Evolutionary conservation across 495 filamentous ascomycete species (phyloP), one percentile per base, ranked within the genome.

Genomic region (Annulohypoxylon stygium): DNA sequence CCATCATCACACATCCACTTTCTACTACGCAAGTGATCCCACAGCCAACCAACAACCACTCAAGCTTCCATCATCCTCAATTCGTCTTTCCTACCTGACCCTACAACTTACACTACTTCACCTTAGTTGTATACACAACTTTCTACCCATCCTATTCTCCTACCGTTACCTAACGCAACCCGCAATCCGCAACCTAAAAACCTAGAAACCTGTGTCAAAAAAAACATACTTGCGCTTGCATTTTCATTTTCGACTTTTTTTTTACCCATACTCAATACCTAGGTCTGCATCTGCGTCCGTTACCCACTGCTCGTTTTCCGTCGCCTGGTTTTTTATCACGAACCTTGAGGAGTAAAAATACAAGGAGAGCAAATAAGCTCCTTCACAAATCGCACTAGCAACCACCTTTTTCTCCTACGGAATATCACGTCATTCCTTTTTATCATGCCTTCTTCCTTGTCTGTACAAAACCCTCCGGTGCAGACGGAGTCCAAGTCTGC

Each of bases 401-500:
- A 20, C 25, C 48, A 51, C 48, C 48, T 51, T 34, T 33, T 16
- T 43, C 26, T 25, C 20, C n/a, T 57, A 37, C 71, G 65, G 48
- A 69, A 61, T 61, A 65, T 55, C 16, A 51, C 20, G n/a, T 12
- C 4, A n/a, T 14, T n/a, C 37, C 34, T 11, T 54, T 54, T 48
- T 75, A 80, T 51, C 64, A 89, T 88, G 87, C 79, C 87, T 77
- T 79, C 86, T 65, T 39, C 84, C 41, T 66, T 30, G 5, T 30
- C 83, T 50, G 78, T 85, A 55, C 85, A 88, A 73, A 88, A 89
- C 78, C 86, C 85, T 16, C 76, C 80, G 30, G 79, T 79, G 25
- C 77, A 77, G 69, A 67, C 79, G 58, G 85, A 87, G 67, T 85
- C 87, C 69, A 94, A 93, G 81, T 86, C 89, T 50, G 86, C 88